Conservation (phyloP, 2,329 filamentous ascomycete genomes). For the Cyphellophora europaea region DNA sequence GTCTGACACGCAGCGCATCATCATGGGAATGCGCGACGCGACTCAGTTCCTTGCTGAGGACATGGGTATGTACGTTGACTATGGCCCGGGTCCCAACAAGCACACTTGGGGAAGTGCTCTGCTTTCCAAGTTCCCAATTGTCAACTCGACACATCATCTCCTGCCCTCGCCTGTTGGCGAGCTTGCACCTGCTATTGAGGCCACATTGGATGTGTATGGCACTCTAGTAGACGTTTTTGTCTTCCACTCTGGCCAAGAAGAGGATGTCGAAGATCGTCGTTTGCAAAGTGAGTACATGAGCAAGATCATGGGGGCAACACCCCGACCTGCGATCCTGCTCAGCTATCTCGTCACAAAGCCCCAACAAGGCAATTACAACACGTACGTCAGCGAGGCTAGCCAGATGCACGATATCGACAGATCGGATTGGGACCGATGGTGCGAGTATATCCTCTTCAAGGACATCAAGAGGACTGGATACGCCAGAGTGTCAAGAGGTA, state of each 20-base stretch:
- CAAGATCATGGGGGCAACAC: slow-evolving; percentile 73
- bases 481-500: slow-evolving; percentile 75
- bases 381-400: slow-evolving; percentile 74
- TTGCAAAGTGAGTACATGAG: slow-evolving; percentile 80
- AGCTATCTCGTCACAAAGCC: slow-evolving; percentile 90
- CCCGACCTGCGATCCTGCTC: slow-evolving; percentile 73
- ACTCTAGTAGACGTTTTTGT: slow-evolving; percentile 88
- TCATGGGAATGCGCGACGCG: slow-evolving; percentile 97
- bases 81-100: slow-evolving; percentile 94
- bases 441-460: slow-evolving; percentile 97
- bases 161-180: slow-evolving; percentile 90
- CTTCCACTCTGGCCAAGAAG: slow-evolving; percentile 97
- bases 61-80: slow-evolving; percentile 97
- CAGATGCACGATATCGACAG: slow-evolving; percentile 95
- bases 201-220: slow-evolving; percentile 90
- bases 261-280: slow-evolving; percentile 83
- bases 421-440: slow-evolving; percentile 94
- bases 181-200: slow-evolving; percentile 89
- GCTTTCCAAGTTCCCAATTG: slow-evolving; percentile 92
- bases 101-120: slow-evolving; percentile 95
- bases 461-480: slow-evolving; percentile 77
- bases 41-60: slow-evolving; percentile 94
- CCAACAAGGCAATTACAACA: slow-evolving; percentile 90
- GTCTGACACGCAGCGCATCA: slow-evolving; percentile 89
- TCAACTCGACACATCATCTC: slow-evolving; percentile 94